phyloP scores from a whole-genome alignment of 1,139 yeast genomes.

The Arxiozyma bovina region DNA sequence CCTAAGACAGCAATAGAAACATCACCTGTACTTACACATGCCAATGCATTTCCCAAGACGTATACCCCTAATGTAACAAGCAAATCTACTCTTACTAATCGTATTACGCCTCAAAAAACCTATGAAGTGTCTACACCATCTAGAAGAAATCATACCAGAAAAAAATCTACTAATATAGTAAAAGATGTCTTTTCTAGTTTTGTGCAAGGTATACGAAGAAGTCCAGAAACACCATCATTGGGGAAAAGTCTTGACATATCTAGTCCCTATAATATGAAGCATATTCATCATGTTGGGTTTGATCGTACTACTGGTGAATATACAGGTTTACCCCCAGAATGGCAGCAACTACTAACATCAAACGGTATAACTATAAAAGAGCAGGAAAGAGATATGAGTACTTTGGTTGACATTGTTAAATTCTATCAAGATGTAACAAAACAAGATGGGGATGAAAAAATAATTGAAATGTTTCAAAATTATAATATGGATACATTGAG shows the following conservation, averaged over 20 bases:
- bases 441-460: constrained; percentile 50
- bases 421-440: constrained; percentile 68
- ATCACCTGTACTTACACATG: neutral
- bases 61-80: constrained; percentile 1
- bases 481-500: constrained; percentile 52
- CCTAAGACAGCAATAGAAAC: neutral
- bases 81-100: neutral
- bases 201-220: constrained; percentile 38
- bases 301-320: constrained; percentile 78
- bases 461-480: constrained; percentile 76
- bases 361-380: constrained; percentile 81
- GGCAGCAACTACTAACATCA: constrained; percentile 77
- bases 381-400: constrained; percentile 87
- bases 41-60: constrained; percentile 2
- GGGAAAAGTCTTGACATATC: constrained; percentile 26
- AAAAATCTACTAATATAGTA: constrained; percentile 21
- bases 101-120: neutral
- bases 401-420: constrained; percentile 86
- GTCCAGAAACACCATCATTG: constrained; percentile 13
- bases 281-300: constrained; percentile 87
- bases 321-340: constrained; percentile 85
- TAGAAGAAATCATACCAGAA: constrained; percentile 24
- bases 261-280: constrained; percentile 78
- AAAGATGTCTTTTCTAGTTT: constrained; percentile 44
- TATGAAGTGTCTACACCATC: neutral